Conservation (phyloP, 2,329 filamentous ascomycete species). For the Colletotrichum brevisporum region DNA sequence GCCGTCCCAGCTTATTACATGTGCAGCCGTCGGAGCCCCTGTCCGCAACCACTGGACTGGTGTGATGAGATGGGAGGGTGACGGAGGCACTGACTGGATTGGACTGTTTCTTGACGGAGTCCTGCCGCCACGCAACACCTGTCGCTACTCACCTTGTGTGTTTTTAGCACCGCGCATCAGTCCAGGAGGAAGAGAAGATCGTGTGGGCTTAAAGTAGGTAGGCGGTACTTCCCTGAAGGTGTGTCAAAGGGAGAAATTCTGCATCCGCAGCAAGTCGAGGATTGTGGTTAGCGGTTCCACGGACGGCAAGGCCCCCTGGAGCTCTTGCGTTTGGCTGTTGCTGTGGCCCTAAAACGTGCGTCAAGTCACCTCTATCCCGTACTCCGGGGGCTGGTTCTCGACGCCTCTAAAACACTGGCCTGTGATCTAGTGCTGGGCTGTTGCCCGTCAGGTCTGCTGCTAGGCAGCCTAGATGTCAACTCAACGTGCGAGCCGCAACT, state of each 20-base stretch:
- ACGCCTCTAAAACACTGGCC: slow-evolving; percentile 38
- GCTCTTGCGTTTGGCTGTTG: slow-evolving; percentile 24
- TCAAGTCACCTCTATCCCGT: slow-evolving; percentile 36
- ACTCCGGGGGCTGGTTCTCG: slow-evolving; percentile 28
- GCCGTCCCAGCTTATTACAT: slow-evolving; percentile 22
- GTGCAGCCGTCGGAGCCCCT: slow-evolving; percentile 1
- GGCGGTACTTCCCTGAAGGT: slow-evolving; percentile 23
- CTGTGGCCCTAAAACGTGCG: slow-evolving; percentile 35
- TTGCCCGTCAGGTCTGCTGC: slow-evolving; percentile 15
- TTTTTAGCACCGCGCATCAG: background rate
- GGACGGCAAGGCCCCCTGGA: slow-evolving; percentile 27
- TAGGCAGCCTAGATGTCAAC: background rate
- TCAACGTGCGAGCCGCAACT: too few relatives aligned
- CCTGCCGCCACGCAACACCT: too few relatives aligned
- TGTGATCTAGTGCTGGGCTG: slow-evolving; percentile 31
- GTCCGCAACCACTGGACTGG: background rate
- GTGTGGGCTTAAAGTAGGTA: slow-evolving; percentile 21
- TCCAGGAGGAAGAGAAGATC: background rate
- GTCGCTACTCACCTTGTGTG: too few relatives aligned
- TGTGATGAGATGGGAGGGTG: slow-evolving; percentile 16
- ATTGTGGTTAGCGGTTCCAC: slow-evolving; percentile 14
- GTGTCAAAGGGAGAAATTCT: slow-evolving; percentile 2
- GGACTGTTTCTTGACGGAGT: slow-evolving; percentile 17
- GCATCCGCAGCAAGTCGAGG: slow-evolving; percentile 16
- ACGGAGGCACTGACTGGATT: slow-evolving; percentile 22